These are phyloP conservation scores for Rutstroemia sp. DNA, from an alignment of 2,329 filamentous ascomycete species.

Conservation along the genomic window DNA sequence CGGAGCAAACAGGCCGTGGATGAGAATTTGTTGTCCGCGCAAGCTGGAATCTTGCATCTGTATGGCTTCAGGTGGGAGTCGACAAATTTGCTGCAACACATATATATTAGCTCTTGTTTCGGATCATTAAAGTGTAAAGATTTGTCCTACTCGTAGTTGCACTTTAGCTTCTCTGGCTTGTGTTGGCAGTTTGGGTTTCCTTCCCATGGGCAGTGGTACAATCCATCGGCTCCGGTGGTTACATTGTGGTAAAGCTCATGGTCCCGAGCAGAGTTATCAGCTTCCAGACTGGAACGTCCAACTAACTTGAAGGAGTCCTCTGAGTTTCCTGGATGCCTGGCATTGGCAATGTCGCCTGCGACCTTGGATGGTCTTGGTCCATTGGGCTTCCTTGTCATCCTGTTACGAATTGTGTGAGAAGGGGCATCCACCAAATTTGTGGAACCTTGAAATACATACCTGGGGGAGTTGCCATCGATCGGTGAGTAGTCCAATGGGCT, in stretches of 20 bases:
- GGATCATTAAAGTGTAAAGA: background rate
- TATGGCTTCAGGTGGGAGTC: constrained; percentile 97
- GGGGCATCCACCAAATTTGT: constrained; percentile 23
- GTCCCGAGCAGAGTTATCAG: constrained; percentile 43
- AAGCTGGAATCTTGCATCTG: constrained; percentile 79
- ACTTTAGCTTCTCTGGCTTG: constrained; percentile 93
- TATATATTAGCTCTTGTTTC: constrained; percentile 20
- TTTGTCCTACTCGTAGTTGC: constrained; percentile 89
- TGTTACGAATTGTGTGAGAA: constrained; percentile 26
- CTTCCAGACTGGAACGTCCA: constrained; percentile 26
- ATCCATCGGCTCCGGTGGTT: constrained; percentile 57
- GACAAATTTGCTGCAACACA: constrained; percentile 72
- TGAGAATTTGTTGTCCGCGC: constrained; percentile 82
- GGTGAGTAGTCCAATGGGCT: constrained; percentile 27
- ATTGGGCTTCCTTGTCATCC: constrained; percentile 24
- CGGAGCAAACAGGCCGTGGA: constrained; percentile 91
- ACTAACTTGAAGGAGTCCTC: constrained; percentile 26
- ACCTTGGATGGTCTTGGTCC: constrained; percentile 27
- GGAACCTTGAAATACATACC: constrained; percentile 24
- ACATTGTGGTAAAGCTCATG: constrained; percentile 66
- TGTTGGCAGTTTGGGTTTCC: constrained; percentile 68
- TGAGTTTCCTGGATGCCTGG: constrained; percentile 19
- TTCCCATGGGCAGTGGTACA: constrained; percentile 92
- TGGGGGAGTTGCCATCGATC: constrained; percentile 26
- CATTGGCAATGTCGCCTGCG: constrained; percentile 21